phyloP scores from a whole-genome alignment of 2,329 filamentous ascomycete genomes.

The Diplodia corticola region DNA sequence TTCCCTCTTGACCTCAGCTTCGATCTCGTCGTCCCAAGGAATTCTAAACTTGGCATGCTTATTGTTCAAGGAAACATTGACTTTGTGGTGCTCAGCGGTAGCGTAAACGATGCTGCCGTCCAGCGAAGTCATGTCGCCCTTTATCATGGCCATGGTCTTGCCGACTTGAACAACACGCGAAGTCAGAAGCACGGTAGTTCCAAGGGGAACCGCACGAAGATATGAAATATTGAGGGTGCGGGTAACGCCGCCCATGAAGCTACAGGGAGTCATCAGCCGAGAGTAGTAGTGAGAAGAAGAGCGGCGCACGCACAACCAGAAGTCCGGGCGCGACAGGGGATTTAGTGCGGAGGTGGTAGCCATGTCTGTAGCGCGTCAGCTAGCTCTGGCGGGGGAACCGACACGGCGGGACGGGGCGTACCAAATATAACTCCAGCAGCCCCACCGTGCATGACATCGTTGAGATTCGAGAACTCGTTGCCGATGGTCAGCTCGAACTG shows the following conservation, averaged over 20 bases:
- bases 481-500: constrained; percentile 38
- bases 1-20: constrained; percentile 30
- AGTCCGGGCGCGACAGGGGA: constrained; percentile 50
- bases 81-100: constrained; percentile 56
- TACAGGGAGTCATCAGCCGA: constrained; percentile 6
- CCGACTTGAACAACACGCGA: constrained; percentile 49
- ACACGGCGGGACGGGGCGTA: not conserved
- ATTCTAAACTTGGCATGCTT: constrained; percentile 44
- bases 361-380: constrained; percentile 33
- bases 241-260: constrained; percentile 54
- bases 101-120: constrained; percentile 52
- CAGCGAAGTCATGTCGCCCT: constrained; percentile 51
- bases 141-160: constrained; percentile 54
- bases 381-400: not conserved
- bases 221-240: constrained; percentile 54
- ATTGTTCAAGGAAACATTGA: constrained; percentile 44
- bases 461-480: constrained; percentile 42
- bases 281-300: not conserved
- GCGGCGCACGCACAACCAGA: constrained; percentile 46
- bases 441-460: constrained; percentile 45
- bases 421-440: constrained; percentile 43
- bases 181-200: constrained; percentile 46
- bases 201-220: constrained; percentile 51
- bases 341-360: constrained; percentile 52
- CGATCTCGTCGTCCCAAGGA: constrained; percentile 49